Base-by-base conservation (phyloP, 768 basidiomycete species). In the Rhodotorula babjevae region DNA sequence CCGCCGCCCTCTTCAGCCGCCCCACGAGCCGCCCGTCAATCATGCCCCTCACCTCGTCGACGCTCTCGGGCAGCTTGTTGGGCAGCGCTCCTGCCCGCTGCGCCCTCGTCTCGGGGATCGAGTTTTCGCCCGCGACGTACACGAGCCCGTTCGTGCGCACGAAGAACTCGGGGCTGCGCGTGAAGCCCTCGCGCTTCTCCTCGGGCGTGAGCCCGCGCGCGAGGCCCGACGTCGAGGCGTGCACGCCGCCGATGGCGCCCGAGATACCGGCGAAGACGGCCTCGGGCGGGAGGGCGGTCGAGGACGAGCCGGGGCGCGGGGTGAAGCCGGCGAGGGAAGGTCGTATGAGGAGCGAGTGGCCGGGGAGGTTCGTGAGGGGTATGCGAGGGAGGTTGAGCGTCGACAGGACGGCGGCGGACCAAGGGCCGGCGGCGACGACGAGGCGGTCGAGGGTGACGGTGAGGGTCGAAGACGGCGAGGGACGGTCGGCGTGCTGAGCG, bases 391-490 rank as follows among this genome's bases (percentile, higher is more conserved):
- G 68, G 12, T 1, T 3, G 57, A 75, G 71, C 10, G 42, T 9
- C 0, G 50, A 42, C 44, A 59, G 63, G 47, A 75, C 61, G 10
- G 74, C 76, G 8, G 81, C 80, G 25, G 81, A 80, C 82, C 82
- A 83, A 56, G 81, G 80, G 0, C 82, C 82, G 11, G 82, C 81
- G 19, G 83, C 77, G 72, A 84, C 68, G 40, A 83, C 71, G 66
- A 83, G 69, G 47, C 71, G 79, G 60, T 79, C 78, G 73, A 80
- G 80, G 21, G 78, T 75, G 53, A 83, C 56, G 64, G 77, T 73
- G 61, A 73, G 27, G n/a, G 42, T 31, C 14, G 65, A 16, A 29
- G 53, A 29, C 8, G 60, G 2, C 29, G 25, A 31, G 59, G 60
- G 8, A 23, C 8, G 19, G 47, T 19, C 47, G 8, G 47, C 47